phyloP scores from a whole-genome alignment of 768 basidiomycete genomes.

The Suillus occidentalis region DNA sequence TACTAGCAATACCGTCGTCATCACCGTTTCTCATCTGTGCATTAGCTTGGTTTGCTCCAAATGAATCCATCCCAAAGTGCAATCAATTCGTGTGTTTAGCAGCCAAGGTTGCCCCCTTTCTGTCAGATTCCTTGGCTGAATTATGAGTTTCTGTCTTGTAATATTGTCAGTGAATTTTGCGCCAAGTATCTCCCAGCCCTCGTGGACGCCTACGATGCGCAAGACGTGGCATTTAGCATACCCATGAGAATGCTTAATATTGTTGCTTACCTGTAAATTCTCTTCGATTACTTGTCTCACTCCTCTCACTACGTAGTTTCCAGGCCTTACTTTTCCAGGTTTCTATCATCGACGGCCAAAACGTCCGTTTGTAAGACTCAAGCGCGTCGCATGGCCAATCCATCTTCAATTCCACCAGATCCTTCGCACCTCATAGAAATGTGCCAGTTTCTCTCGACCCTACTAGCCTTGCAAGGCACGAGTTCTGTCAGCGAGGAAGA shows the following conservation, averaged over 20 bases:
- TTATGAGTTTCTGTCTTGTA: not conserved
- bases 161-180: conserved; percentile 32
- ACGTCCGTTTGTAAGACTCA: conserved; percentile 37
- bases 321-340: conserved; percentile 45
- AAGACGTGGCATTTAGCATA: conserved; percentile 21
- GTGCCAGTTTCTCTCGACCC: conserved; percentile 41
- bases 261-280: conserved; percentile 34
- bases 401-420: conserved; percentile 11
- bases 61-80: conserved; percentile 22
- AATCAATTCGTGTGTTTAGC: not conserved
- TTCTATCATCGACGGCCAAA: conserved; percentile 30
- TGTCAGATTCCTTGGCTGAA: not conserved
- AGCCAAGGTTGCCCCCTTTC: not conserved
- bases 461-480: conserved; percentile 40
- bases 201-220: conserved; percentile 30
- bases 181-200: conserved; percentile 40
- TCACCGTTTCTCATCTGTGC: not conserved
- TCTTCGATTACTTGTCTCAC: not conserved
- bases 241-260: conserved; percentile 34
- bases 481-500: conserved; percentile 31
- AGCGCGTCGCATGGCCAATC: conserved; percentile 34
- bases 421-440: conserved; percentile 31
- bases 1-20: not conserved
- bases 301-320: not conserved
- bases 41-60: conserved; percentile 32